Evolutionary conservation across 129 eudicot genomes (phyloP), one percentile per base, ranked within the genome.

Genomic region (Gnaphalium uliginosum): DNA sequence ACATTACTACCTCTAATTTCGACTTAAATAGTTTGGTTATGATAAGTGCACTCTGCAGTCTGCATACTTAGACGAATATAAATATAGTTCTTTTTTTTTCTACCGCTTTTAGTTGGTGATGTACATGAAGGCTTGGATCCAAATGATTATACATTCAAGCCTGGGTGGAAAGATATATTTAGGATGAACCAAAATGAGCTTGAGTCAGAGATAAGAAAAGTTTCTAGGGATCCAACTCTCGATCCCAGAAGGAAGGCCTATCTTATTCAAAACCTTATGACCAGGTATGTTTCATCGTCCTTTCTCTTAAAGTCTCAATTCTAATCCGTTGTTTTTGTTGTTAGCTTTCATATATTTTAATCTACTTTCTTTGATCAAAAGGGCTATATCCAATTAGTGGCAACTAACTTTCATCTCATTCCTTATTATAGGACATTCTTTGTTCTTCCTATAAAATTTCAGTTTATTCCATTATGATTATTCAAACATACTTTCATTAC

Each of bases 201-300:
- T 26, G 99, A 95, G 76, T 91, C 97, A 21, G 99, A 95, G 87
- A 95, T 95, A 77, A 86, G 97, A 83, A 91, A 91, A 85, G 99
- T 95, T 43, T 95, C 99, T 71, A 90, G 97, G 58, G 99, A 95
- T 84, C 81, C 96, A 62, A 83, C 94, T 79, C 99, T 95, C 83
- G 99, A 95, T 89, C 99, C 99, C 65, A 89, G 99, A 82, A 91
- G 99, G 85, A 95, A 95, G 81, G 97, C 82, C n/a, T 95, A 95
- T 82, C 97, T 95, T 56, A 87, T 89, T 72, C 99, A 95, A 76
- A 95, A 95, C 73, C 96, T 95, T 66, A 87, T 95, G 97, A 95
- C 99, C 77, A 95, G 99, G 99, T 94, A 81, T 69, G 79, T 76
- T 78, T 80, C 15, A 22, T 53, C 18, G 53, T 61, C 19, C 5